Conservation (phyloP, 176 grass and related monocot species). For the Alopecurus myosuroides region DNA sequence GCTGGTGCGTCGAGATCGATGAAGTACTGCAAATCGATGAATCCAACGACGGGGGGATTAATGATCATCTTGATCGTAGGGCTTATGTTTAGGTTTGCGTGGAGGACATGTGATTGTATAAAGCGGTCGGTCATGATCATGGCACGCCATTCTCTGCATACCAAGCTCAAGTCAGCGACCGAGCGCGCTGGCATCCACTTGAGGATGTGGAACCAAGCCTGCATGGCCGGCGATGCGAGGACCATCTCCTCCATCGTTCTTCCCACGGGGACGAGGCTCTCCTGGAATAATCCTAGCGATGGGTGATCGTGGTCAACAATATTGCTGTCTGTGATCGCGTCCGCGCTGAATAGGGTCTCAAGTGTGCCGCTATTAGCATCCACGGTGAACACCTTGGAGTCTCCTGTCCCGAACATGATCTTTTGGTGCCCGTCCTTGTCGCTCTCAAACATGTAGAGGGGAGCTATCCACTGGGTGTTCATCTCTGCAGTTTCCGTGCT, state of each 20-base stretch:
- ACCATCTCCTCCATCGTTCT: no score
- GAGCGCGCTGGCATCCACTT: neutral
- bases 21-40: neutral
- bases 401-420: neutral
- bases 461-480: neutral
- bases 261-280: no score
- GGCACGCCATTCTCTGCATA: neutral
- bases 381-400: neutral
- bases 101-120: neutral
- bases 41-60: neutral
- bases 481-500: neutral
- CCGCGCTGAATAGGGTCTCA: neutral
- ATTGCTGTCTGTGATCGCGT: neutral
- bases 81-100: neutral
- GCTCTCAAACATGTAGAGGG: neutral
- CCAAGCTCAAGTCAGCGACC: neutral
- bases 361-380: neutral
- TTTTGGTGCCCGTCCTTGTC: neutral
- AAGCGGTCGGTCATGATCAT: neutral
- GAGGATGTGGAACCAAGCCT: no score
- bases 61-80: neutral
- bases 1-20: neutral
- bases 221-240: no score
- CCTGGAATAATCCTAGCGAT: no score
- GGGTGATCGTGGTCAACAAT: no score